Percentiles rank a stretch among this genome's conserved stretches.
These are phyloP conservation scores for Pseudomicrostroma phylloplanum DNA, from an alignment of 1,284 basidiomycete genomes.

Conservation along the genomic window DNA sequence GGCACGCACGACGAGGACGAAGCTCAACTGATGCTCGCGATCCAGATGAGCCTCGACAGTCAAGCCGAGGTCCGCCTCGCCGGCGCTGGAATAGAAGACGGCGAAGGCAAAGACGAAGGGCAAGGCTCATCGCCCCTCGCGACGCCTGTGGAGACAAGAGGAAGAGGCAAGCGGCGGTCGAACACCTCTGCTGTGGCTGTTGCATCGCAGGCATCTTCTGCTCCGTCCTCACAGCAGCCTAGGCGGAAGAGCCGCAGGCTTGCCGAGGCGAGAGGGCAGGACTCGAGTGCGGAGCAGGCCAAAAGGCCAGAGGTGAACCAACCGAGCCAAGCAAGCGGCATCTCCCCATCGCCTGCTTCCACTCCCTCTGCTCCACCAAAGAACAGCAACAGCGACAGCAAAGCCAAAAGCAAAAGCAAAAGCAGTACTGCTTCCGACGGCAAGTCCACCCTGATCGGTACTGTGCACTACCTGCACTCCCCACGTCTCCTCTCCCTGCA, in stretches of 20 bases:
- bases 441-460: slow-evolving; percentile 18
- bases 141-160: too few relatives aligned
- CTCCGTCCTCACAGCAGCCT: neutral
- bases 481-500: slow-evolving; percentile 19
- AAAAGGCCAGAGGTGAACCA: slow-evolving; percentile 6
- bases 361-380: neutral
- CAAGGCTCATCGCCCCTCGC: too few relatives aligned
- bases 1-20: neutral
- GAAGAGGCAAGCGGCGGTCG: too few relatives aligned
- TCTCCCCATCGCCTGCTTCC: neutral
- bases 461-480: slow-evolving; percentile 23
- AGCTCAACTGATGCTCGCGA: neutral
- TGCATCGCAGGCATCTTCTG: neutral
- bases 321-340: slow-evolving; percentile 2
- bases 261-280: neutral
- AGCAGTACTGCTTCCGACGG: too few relatives aligned
- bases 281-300: neutral
- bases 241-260: neutral
- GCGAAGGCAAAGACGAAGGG: neutral
- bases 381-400: neutral
- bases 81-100: too few relatives aligned
- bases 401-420: too few relatives aligned
- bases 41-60: slow-evolving; percentile 4
- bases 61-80: neutral
- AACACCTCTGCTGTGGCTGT: neutral